Percentiles rank a stretch among this genome's conserved stretches.
phyloP scores from a whole-genome alignment of 2,329 filamentous ascomycete genomes.

The Curvularia verruculosa region DNA sequence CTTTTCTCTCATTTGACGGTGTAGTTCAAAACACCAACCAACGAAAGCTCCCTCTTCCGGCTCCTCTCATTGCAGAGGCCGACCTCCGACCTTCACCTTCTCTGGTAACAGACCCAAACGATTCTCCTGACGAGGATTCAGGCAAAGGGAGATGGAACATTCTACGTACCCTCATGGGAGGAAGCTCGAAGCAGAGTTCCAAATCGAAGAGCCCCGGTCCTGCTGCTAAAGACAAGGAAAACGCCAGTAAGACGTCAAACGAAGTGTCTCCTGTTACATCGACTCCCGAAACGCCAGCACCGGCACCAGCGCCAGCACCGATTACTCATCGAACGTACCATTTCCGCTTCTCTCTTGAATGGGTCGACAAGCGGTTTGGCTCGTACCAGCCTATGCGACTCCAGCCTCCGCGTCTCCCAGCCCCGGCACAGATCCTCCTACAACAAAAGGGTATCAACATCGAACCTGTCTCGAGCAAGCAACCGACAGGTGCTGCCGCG shows the following conservation, averaged over 20 bases:
- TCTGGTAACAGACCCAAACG: slow-evolving; percentile 39
- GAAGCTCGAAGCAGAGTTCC: slow-evolving; percentile 50
- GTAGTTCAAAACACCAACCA: slow-evolving; percentile 53
- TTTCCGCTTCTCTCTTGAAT: slow-evolving; percentile 78
- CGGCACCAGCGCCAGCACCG: slow-evolving; percentile 56
- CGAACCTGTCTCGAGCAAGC: slow-evolving; percentile 29
- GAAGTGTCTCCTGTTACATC: slow-evolving; percentile 10
- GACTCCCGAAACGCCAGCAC: slow-evolving; percentile 13
- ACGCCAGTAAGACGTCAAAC: slow-evolving; percentile 17
- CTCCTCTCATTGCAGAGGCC: slow-evolving; percentile 28
- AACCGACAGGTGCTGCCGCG: slow-evolving; percentile 48
- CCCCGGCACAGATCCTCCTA: slow-evolving; percentile 70
- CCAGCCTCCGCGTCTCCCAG: slow-evolving; percentile 70
- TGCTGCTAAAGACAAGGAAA: slow-evolving; percentile 34
- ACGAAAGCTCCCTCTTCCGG: slow-evolving; percentile 36
- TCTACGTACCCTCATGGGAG: slow-evolving; percentile 66
- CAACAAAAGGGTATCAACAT: slow-evolving; percentile 48
- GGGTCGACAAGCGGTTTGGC: slow-evolving; percentile 63
- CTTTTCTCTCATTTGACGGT: slow-evolving; percentile 70
- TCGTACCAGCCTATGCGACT: slow-evolving; percentile 67
- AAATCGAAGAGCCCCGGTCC: slow-evolving; percentile 49
- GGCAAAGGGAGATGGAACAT: slow-evolving; percentile 68
- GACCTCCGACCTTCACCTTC: slow-evolving; percentile 39
- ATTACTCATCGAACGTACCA: slow-evolving; percentile 64
- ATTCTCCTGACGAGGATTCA: slow-evolving; percentile 44